Conservation (phyloP, 805 yeast species). For the Barnettozyma sucrosica region DNA sequence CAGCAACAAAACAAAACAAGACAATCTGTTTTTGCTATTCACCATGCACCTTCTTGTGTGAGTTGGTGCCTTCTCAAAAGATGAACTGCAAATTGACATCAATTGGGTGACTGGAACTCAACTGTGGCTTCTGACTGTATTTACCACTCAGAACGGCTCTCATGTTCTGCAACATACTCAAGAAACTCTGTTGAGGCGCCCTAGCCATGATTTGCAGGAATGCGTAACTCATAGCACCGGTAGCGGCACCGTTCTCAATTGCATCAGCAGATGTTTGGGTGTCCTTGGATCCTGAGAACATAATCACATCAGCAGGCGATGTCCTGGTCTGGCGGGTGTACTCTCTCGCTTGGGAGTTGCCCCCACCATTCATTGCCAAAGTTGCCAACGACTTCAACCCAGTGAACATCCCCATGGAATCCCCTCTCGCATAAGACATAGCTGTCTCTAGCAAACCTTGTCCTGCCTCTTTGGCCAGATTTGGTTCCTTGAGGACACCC, state of each 20-base stretch:
- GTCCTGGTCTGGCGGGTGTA: conserved; percentile 49
- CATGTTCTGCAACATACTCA: conserved; percentile 65
- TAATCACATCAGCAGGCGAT: conserved; percentile 71
- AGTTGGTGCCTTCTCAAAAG: conserved; percentile 4
- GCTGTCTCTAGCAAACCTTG: conserved; percentile 56
- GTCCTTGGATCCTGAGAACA: conserved; percentile 79
- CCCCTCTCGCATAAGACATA: conserved; percentile 54
- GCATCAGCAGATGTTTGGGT: conserved; percentile 83
- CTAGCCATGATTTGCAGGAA: conserved; percentile 57
- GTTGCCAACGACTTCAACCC: conserved; percentile 39
- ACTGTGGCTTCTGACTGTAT: conserved; percentile 79
- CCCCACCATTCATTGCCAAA: conserved; percentile 34
- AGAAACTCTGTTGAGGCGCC: conserved; percentile 61
- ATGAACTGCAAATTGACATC: conserved; percentile 52
- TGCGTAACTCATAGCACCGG: conserved; percentile 85
- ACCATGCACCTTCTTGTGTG: too few species aligned
- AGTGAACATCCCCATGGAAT: conserved; percentile 37
- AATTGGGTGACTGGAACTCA: conserved; percentile 76
- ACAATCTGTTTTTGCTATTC: too few species aligned
- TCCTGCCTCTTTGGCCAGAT: conserved; percentile 70
- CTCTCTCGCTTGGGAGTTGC: conserved; percentile 33
- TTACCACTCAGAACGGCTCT: conserved; percentile 55
- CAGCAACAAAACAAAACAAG: too few species aligned
- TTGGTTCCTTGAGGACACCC: conserved; percentile 79
- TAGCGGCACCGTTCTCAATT: conserved; percentile 57